Evolutionary conservation across 352 stramenopile genomes (phyloP), one percentile per base, ranked within the genome.

Genomic region (Globisporangium spinosum): DNA sequence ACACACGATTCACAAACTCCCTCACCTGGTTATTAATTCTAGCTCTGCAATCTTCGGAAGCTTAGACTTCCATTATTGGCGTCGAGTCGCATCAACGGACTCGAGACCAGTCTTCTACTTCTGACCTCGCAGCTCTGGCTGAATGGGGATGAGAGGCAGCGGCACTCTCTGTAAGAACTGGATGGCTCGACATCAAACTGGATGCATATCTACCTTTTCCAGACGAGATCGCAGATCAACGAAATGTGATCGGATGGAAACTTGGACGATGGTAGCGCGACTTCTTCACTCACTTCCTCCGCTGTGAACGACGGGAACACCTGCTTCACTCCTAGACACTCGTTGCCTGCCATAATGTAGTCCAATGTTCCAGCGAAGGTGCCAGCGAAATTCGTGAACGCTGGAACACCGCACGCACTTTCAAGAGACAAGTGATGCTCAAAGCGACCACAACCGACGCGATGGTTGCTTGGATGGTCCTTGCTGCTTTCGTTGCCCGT

Each of bases 221-320:
- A 93, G 0, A 40, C 64, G 32, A 94, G 70, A 65, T 94, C 87
- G 25, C 75, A 87, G 9, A 92, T 71, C n/a, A 94, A 71, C 35
- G 87, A 92, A 34, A 94, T 70, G 35, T 93, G 87, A 64, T 94
- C 87, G 2, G 87, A 94, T 12, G 87, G 85, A 60, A 94, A 91
- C 12, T 71, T 76, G n/a, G 77, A 86, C 34, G 85, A 90, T 3
- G 87, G 87, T 25, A 94, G 47, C 10, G 87, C 85, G 22, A 82
- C 72, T 62, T 94, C 85, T 38, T 74, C 58, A n/a, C 66, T 82
- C 15, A 87, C 83, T 74, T 90, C 72, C 27, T 86, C 79, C 7
- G 71, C 57, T 0, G 82, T 80, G 67, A 94, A 94, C 34, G 85
- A 64, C 15, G 86, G 84, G 47, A 94, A 90, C 2, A 76, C 57